Conservation (phyloP, 441 rosid species). For the Eugenia klotzschiana region DNA sequence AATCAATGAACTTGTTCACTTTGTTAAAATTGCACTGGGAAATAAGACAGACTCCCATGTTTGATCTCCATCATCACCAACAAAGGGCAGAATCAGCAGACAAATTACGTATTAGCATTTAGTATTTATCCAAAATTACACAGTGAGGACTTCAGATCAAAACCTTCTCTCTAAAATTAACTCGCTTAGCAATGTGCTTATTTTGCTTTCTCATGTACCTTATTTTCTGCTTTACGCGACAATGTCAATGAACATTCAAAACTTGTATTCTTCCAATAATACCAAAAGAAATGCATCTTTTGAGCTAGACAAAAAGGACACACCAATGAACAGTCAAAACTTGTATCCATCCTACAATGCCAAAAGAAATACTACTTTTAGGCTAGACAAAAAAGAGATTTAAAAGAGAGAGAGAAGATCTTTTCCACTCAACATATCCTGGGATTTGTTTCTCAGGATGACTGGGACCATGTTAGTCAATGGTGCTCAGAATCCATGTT, state of each 20-base stretch:
- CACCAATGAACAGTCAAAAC: not conserved
- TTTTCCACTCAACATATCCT: not conserved
- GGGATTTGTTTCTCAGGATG: slow-evolving; percentile 3
- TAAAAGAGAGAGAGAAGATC: slow-evolving; percentile 1
- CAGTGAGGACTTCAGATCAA: not conserved
- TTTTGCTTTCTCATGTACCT: not conserved
- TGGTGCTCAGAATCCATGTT: not conserved
- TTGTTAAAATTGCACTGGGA: not conserved
- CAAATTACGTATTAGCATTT: not conserved
- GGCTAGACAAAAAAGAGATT: slow-evolving; percentile 1
- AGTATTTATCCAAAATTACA: not conserved
- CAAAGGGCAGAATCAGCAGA: not conserved
- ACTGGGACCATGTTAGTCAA: not conserved
- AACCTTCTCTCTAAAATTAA: not conserved
- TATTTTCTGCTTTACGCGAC: not conserved
- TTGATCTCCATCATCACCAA: not conserved
- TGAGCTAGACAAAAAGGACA: slow-evolving; percentile 1
- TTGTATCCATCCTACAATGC: not conserved
- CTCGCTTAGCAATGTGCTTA: not conserved
- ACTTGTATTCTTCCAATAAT: not conserved
- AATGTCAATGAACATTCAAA: not conserved
- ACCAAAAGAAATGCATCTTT: not conserved
- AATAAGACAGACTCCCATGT: not conserved
- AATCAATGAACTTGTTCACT: not conserved
- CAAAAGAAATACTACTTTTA: not conserved